Evolutionary conservation across 768 basidiomycete genomes (phyloP), one percentile per base, ranked within the genome.

Genomic region (Porphyrellus cyaneotinctus): DNA sequence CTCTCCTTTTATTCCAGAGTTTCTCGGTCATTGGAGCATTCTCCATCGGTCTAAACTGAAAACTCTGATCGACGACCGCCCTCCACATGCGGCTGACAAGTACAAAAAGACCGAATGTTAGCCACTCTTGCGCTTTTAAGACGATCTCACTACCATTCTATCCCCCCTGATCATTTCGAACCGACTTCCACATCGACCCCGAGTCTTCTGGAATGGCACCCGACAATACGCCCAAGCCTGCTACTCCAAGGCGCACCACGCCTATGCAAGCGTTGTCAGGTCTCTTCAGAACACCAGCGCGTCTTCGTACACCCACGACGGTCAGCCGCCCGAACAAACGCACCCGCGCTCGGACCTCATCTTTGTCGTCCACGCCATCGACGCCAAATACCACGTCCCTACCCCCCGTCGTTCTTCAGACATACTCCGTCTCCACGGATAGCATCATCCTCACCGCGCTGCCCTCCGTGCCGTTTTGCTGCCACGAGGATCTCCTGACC

Each of bases 401-500:
- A 10, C 70, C 75, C 4, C 70, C 78, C 49, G 68, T 87, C 36
- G 82, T 85, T 1, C 69, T 88, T 13, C 83, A 87, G 61, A 79
- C 80, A 51, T 80, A 84, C 52, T 76, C 78, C 26, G 47, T 61
- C 52, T 61, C 66, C 15, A 68, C 77, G 2, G 78, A 82, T 57
- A 81, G 79, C 9, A 71, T 88, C 37, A 74, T 87, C 35, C 80
- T 88, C 64, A 87, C 83, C 0, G 75, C 85, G 7, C 73, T 88
- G 13, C 71, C 76, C 37, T 67, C 65, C 22, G 71, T 78, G 11
- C 85, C 85, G 0, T 89, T 88, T 69, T 85, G 83, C 68, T 87
- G 84, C 66, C 85, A 89, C 62, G 84, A 85, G 53, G 85, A 89
- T 58, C 75, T 88, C 37, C 61, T 87, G 49, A 75, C 78, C 1